Conservation (phyloP, 371 early-diverging fungal species). For the Mucor mucedo region DNA sequence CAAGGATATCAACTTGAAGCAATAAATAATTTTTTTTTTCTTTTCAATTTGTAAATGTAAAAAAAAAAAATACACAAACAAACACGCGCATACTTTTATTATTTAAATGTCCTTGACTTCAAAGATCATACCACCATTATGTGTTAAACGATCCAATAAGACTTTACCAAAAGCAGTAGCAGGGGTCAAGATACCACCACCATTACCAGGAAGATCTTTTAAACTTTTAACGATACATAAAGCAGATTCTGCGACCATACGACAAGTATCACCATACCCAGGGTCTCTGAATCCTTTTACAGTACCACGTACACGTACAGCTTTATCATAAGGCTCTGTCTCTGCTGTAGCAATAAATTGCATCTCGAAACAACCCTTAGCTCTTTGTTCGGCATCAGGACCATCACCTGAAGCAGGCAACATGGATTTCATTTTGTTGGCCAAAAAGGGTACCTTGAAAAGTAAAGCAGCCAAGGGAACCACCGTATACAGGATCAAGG, state of each 20-base stretch:
- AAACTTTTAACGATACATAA: conserved; percentile 57
- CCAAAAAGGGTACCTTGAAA: conserved; percentile 39
- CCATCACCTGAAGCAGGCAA: conserved; percentile 67
- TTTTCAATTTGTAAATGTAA: too few relatives aligned
- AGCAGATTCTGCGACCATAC: conserved; percentile 67
- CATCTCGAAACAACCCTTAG: conserved; percentile 49
- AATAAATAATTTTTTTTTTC: conserved; percentile 28
- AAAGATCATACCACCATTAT: conserved; percentile 59
- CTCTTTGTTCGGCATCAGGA: conserved; percentile 56
- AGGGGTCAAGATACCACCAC: conserved; percentile 75
- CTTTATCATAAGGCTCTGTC: conserved; percentile 42
- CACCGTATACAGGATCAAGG: conserved; percentile 41
- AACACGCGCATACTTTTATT: neutral
- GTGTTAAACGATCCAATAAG: conserved; percentile 64
- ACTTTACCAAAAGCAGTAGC: conserved; percentile 74
- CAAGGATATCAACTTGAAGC: conserved; percentile 76
- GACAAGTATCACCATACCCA: conserved; percentile 77
- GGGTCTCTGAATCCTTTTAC: conserved; percentile 71
- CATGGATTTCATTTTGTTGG: conserved; percentile 50
- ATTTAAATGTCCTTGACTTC: conserved; percentile 43
- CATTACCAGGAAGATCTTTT: conserved; percentile 54
- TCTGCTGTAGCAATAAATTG: conserved; percentile 58
- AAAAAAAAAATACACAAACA: neutral
- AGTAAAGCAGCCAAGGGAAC: conserved; percentile 38
- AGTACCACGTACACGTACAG: conserved; percentile 55